A percentile compares a stretch with the other conserved stretches of the same genome.
Conservation (phyloP, 176 grass and related monocot species). For the Musa beccarii region DNA sequence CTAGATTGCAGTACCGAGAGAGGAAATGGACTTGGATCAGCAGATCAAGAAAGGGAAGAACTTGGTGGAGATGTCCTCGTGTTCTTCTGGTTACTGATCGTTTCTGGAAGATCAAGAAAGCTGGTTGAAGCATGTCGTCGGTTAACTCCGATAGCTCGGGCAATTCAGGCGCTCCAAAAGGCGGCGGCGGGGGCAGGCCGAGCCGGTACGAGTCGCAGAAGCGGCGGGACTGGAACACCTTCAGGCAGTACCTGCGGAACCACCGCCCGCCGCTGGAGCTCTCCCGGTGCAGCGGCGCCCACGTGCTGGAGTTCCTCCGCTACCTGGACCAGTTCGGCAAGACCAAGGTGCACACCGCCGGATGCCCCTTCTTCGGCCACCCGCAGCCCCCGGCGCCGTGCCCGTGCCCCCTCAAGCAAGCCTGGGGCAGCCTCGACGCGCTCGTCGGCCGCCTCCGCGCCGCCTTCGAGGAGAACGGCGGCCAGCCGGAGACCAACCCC, state of each 20-base stretch:
- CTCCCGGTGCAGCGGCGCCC: slow-evolving; percentile 62
- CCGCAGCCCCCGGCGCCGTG: slow-evolving; percentile 54
- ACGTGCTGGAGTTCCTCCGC: slow-evolving; percentile 72
- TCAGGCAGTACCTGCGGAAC: slow-evolving; percentile 75
- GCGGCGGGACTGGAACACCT: slow-evolving; percentile 79
- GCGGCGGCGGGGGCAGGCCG: slow-evolving; percentile 16
- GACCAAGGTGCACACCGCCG: slow-evolving; percentile 54
- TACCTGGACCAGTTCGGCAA: slow-evolving; percentile 85
- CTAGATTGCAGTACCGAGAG: too few species aligned
- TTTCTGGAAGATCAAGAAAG: background rate
- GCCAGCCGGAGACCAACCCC: slow-evolving; percentile 54
- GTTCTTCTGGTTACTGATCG: background rate
- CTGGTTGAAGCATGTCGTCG: slow-evolving; percentile 28
- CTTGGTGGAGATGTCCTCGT: background rate
- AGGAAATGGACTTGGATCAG: too few species aligned
- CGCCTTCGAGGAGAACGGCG: slow-evolving; percentile 79
- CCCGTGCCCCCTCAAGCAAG: slow-evolving; percentile 53
- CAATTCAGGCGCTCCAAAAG: background rate
- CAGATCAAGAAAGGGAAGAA: too few species aligned
- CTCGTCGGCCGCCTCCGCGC: slow-evolving; percentile 73
- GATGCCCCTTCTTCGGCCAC: slow-evolving; percentile 70
- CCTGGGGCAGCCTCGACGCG: slow-evolving; percentile 71
- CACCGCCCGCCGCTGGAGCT: slow-evolving; percentile 72
- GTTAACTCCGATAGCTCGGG: slow-evolving; percentile 29
- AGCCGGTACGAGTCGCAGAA: slow-evolving; percentile 87